Base-by-base conservation (phyloP, 805 yeast genomes). In the Kuraishia capsulata region DNA sequence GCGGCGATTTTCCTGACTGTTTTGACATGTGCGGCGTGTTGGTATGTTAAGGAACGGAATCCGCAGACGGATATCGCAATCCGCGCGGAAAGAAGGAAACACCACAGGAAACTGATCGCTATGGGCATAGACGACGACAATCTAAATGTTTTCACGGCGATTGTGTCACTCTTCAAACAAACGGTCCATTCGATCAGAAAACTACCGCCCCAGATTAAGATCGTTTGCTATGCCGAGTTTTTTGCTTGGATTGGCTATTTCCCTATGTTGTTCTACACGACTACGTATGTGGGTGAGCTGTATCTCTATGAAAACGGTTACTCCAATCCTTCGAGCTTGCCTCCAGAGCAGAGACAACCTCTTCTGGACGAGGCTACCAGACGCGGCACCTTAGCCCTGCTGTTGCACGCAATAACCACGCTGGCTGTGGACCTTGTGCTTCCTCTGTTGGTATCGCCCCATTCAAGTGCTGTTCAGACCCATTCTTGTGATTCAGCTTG, bases 241-340 rank as follows among this genome's bases (percentile, higher is more conserved):
- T 73, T 73, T 53, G 82, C 82, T 1, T 78, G 83, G 83, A 69
- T 77, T 31, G 81, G 81, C 1, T 78, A 79, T 58, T 78, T 78
- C 56, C 80, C 81, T 2, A 67, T 78, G 71, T 50, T 78, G 21
- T 78, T 77, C 44, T 78, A 77, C 48, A 76, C 81, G 3, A 72
- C 83, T 2, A 75, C 81, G 0, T 78, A 76, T 52, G 81, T 78
- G 14, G 81, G 81, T 0, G 81, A 73, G 42, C 55, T 78, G 13
- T 76, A 73, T 54, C 56, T 63, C 24, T 59, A 52, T 32, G 71
- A 71, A 40, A 42, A 48, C 11, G 62, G 74, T 4, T 51, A 52
- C 19, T 64, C 58, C 32, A n/a, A n/a, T n/a, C 62, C 66, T 2
- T 61, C 61, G 2, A 54, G 61, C 1, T 50, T 73, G 25, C 65